These are phyloP conservation scores for Tardiomyces blankii DNA, from an alignment of 1,139 yeast species.

Conservation along the genomic window DNA sequence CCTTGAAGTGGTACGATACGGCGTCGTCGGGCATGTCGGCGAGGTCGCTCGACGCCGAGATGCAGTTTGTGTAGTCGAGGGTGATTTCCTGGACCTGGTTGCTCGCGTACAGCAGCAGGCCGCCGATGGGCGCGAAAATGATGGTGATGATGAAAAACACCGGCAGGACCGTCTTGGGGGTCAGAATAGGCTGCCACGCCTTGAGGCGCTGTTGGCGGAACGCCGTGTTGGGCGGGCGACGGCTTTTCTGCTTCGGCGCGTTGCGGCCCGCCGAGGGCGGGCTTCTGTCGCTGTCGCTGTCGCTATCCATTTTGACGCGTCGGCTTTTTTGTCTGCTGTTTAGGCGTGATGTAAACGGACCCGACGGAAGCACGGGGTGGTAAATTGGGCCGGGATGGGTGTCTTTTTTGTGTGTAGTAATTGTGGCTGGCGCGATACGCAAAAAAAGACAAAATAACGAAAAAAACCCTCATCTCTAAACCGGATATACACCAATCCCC, in stretches of 20 bases:
- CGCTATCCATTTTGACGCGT: constrained; percentile 22
- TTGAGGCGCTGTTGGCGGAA: constrained; percentile 36
- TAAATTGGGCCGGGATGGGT: too few relatives aligned
- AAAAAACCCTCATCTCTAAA: neutral
- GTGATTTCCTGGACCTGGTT: constrained; percentile 62
- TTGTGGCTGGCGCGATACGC: too few relatives aligned
- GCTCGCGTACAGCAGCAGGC: constrained; percentile 79
- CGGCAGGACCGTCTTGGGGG: constrained; percentile 85
- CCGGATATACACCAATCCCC: neutral
- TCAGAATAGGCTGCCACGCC: constrained; percentile 66
- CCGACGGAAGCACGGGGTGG: too few relatives aligned
- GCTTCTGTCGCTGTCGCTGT: constrained; percentile 23
- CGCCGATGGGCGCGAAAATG: constrained; percentile 88
- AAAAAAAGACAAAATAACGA: neutral
- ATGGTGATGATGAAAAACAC: constrained; percentile 63
- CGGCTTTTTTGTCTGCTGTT: too few relatives aligned
- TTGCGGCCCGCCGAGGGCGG: constrained; percentile 10
- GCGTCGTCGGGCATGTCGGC: constrained; percentile 51
- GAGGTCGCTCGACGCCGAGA: constrained; percentile 35
- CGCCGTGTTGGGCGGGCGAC: constrained; percentile 33
- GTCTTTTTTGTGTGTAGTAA: too few relatives aligned
- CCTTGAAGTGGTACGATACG: constrained; percentile 41
- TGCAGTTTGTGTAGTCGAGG: constrained; percentile 76
- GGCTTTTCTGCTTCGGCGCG: constrained; percentile 23
- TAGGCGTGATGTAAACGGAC: too few relatives aligned